phyloP scores from a whole-genome alignment of 495 filamentous ascomycete genomes.

The Penicillium riverlandense region DNA sequence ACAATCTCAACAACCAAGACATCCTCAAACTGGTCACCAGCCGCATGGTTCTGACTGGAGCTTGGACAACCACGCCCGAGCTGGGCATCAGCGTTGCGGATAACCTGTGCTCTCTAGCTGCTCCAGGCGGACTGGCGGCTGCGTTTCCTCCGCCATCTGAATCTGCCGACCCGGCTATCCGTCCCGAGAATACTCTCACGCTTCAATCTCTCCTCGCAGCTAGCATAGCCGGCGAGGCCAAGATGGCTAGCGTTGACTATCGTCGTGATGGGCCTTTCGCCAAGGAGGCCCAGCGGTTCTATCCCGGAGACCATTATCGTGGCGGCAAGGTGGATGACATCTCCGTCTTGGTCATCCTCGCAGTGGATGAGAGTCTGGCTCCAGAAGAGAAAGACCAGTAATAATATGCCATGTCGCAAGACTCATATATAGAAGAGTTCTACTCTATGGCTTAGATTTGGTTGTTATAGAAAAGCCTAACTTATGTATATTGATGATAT shows the following conservation, averaged over 20 bases:
- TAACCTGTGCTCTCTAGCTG: slow-evolving; percentile 45
- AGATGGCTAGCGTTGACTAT: slow-evolving; percentile 68
- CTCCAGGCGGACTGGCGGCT: slow-evolving; percentile 29
- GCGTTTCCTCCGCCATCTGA: slow-evolving; percentile 13
- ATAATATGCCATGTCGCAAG: no score
- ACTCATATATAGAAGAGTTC: no score
- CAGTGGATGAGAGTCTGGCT: slow-evolving; percentile 36
- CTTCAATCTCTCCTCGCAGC: slow-evolving; percentile 74
- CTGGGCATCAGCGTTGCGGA: slow-evolving; percentile 50
- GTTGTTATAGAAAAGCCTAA: background rate
- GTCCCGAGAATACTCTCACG: slow-evolving; percentile 16
- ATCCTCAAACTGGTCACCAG: slow-evolving; percentile 70
- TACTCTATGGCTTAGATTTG: no score
- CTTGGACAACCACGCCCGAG: slow-evolving; percentile 56
- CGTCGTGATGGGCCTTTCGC: slow-evolving; percentile 88
- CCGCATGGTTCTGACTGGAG: slow-evolving; percentile 63
- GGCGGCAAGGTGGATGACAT: slow-evolving; percentile 94
- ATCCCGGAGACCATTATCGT: slow-evolving; percentile 72
- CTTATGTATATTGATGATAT: no score
- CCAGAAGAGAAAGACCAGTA: background rate
- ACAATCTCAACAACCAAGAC: slow-evolving; percentile 89
- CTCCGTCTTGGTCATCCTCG: slow-evolving; percentile 68
- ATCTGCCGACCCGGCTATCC: slow-evolving; percentile 2
- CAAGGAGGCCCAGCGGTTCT: slow-evolving; percentile 81
- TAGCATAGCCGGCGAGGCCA: slow-evolving; percentile 71